phyloP scores from a whole-genome alignment of 176 grass and related monocot genomes.

The Thalia dealbata region DNA sequence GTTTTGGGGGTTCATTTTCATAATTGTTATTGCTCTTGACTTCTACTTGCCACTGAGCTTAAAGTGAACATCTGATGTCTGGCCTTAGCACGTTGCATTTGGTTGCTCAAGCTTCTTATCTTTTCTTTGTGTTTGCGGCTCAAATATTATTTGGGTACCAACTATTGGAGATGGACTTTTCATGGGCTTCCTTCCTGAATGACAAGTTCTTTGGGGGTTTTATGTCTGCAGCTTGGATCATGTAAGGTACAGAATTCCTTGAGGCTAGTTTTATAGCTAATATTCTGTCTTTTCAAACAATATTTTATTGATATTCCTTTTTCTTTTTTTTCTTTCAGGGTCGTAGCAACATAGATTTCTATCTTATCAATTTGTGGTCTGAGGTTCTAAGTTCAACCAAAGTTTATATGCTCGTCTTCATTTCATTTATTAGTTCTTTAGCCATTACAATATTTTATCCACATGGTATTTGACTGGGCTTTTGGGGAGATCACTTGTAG shows the following conservation, averaged over 20 bases:
- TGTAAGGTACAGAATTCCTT: background rate
- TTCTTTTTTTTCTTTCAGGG: background rate
- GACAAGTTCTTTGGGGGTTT: background rate
- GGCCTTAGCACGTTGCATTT: slow-evolving; percentile 6
- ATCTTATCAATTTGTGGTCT: background rate
- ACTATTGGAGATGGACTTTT: background rate
- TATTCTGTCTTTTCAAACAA: background rate
- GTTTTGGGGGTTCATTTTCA: slow-evolving; percentile 46
- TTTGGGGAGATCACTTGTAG: background rate
- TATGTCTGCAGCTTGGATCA: background rate
- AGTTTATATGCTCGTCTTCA: background rate
- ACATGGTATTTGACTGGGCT: background rate
- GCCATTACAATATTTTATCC: background rate
- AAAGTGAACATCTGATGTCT: slow-evolving; percentile 11
- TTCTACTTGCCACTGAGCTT: background rate
- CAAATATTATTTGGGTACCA: background rate
- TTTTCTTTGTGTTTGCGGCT: slow-evolving; percentile 1
- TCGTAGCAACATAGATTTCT: too few species aligned
- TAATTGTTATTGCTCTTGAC: slow-evolving; percentile 28
- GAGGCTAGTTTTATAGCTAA: background rate
- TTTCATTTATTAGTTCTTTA: background rate
- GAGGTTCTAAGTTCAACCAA: background rate
- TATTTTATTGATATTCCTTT: background rate
- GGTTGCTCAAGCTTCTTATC: background rate
- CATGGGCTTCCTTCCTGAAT: background rate